Evolutionary conservation across 2,329 filamentous ascomycete species (phyloP).

Genomic region (Rhexocercosporidium sp.): DNA sequence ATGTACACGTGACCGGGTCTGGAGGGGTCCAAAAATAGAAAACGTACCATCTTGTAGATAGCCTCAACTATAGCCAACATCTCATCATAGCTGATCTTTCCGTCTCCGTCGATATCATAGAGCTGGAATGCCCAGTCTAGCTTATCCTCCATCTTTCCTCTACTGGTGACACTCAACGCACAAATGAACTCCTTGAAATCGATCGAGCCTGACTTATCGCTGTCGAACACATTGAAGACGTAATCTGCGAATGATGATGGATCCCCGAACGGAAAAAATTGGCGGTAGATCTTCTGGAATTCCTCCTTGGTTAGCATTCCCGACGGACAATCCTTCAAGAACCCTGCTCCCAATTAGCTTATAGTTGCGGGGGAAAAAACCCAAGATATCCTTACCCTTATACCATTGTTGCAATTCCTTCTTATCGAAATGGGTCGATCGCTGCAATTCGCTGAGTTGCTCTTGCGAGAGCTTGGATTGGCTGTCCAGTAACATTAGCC

Average conservation of each 20-base stretch:
- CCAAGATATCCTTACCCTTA: slow-evolving; percentile 71
- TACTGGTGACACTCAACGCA: slow-evolving; percentile 92
- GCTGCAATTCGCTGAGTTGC: slow-evolving; percentile 93
- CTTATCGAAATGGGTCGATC: slow-evolving; percentile 98
- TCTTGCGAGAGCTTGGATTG: slow-evolving; percentile 98
- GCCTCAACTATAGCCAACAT: slow-evolving; percentile 99
- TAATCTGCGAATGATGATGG: slow-evolving; percentile 98
- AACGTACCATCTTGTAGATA: slow-evolving; percentile 96
- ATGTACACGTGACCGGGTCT: not conserved
- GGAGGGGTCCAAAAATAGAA: slow-evolving; percentile 4
- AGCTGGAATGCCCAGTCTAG: slow-evolving; percentile 99
- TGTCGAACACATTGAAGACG: slow-evolving; percentile 98
- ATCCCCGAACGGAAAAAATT: slow-evolving; percentile 99
- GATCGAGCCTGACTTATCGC: slow-evolving; percentile 95
- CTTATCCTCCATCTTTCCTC: slow-evolving; percentile 99
- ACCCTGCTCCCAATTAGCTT: slow-evolving; percentile 61
- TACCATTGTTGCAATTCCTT: slow-evolving; percentile 99
- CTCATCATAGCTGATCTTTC: slow-evolving; percentile 98
- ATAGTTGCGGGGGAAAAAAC: slow-evolving; percentile 2
- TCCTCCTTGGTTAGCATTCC: slow-evolving; percentile 98
- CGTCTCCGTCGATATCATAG: slow-evolving; percentile 98
- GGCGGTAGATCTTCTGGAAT: slow-evolving; percentile 99
- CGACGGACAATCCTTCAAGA: slow-evolving; percentile 96
- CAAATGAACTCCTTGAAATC: slow-evolving; percentile 99
- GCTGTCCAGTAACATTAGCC: slow-evolving; percentile 54